These are phyloP conservation scores for Epichloe gansuensis DNA, from an alignment of 2,329 filamentous ascomycete species.

Conservation along the genomic window DNA sequence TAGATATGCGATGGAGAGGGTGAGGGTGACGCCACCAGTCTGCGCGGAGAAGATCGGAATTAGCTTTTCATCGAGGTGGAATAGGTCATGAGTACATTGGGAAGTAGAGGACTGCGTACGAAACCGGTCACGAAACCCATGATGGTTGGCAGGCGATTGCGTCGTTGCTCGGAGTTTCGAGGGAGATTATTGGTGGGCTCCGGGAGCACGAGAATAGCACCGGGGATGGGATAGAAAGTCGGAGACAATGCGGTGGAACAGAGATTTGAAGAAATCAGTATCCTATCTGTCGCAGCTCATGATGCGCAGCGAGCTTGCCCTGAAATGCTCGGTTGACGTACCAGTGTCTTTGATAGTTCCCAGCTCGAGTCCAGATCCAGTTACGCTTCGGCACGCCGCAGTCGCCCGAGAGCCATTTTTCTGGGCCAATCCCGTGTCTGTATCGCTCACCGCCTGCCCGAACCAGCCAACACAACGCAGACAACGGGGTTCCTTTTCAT, in stretches of 20 bases:
- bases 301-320: conserved; percentile 16
- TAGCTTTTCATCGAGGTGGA: background rate
- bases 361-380: too few species aligned
- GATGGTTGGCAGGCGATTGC: conserved; percentile 28
- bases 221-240: background rate
- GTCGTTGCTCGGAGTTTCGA: conserved; percentile 12
- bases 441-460: conserved; percentile 5
- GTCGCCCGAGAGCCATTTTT: conserved; percentile 5
- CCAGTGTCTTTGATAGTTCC: conserved; percentile 2
- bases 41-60: conserved; percentile 20
- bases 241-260: background rate
- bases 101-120: conserved; percentile 29
- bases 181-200: conserved; percentile 14
- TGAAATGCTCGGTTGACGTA: conserved; percentile 7
- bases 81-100: background rate
- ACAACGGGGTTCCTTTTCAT: background rate
- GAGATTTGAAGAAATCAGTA: background rate
- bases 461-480: background rate
- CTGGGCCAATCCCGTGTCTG: background rate
- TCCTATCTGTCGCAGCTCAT: conserved; percentile 19
- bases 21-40: conserved; percentile 67
- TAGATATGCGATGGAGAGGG: conserved; percentile 61
- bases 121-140: conserved; percentile 70
- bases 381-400: background rate
- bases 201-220: background rate